phyloP scores from a whole-genome alignment of 2,329 filamentous ascomycete species.

The Aspergillus niger region DNA sequence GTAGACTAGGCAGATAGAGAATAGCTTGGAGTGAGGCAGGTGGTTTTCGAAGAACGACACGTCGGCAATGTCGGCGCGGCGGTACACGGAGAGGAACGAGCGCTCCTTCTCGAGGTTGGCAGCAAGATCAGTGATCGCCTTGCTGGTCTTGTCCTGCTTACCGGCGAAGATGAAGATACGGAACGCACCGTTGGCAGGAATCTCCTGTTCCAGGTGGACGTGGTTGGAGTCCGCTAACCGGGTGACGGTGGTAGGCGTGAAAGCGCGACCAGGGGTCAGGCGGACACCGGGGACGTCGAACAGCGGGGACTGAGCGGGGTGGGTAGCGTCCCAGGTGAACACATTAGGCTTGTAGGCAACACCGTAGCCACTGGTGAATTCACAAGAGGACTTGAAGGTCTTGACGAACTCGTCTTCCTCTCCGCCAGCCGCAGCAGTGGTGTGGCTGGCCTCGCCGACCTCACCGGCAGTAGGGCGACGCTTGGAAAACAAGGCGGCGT shows the following conservation, averaged over 20 bases:
- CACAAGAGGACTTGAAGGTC: conserved; percentile 87
- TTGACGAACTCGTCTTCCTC: conserved; percentile 74
- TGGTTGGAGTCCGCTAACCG: conserved; percentile 86
- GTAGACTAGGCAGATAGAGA: conserved; percentile 76
- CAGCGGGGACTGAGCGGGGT: conserved; percentile 69
- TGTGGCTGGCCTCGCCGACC: conserved; percentile 65
- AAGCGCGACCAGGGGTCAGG: conserved; percentile 71
- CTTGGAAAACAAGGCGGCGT: conserved; percentile 86
- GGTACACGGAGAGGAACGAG: conserved; percentile 72
- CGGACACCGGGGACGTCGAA: conserved; percentile 68
- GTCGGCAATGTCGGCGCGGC: conserved; percentile 60
- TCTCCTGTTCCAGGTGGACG: conserved; percentile 85
- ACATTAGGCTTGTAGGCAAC: conserved; percentile 80
- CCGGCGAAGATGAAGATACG: conserved; percentile 86
- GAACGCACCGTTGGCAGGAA: conserved; percentile 86
- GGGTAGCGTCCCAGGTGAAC: conserved; percentile 77
- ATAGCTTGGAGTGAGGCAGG: conserved; percentile 82
- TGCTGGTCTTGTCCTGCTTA: conserved; percentile 58
- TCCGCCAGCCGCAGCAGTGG: conserved; percentile 26
- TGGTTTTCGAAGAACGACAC: conserved; percentile 78
- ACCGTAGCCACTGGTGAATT: conserved; percentile 90
- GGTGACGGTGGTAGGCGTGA: conserved; percentile 79
- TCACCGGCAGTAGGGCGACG: conserved; percentile 72
- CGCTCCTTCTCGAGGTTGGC: conserved; percentile 62
- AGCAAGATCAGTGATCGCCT: conserved; percentile 71